A percentile compares a stretch with the other conserved stretches of the same genome.
Conservation (phyloP, 164 flowering plant species). For the Macadamia tetraphylla region DNA sequence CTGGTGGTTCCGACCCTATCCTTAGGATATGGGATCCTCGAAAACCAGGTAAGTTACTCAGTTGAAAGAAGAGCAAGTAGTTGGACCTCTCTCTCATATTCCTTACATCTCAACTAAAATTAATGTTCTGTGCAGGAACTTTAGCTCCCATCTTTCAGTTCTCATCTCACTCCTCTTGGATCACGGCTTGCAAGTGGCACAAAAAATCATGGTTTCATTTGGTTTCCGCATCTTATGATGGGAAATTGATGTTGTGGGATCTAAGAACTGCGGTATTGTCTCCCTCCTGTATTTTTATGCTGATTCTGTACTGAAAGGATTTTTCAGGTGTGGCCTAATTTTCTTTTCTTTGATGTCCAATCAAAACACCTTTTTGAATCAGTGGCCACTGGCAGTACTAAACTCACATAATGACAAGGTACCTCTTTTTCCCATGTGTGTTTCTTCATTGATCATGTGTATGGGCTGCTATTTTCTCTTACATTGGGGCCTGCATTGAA, state of each 20-base stretch:
- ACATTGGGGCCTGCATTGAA: constrained; percentile 4
- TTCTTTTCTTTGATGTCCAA: constrained; percentile 2
- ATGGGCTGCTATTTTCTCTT: not conserved
- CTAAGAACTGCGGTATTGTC: constrained; percentile 79
- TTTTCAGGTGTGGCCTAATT: not conserved
- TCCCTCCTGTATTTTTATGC: not conserved
- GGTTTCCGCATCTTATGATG: constrained; percentile 85
- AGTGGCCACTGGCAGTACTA: constrained; percentile 85
- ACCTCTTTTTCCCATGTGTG: constrained; percentile 7
- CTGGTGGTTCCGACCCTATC: constrained; percentile 85
- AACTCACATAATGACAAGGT: constrained; percentile 89
- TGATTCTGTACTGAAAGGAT: no score
- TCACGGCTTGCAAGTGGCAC: constrained; percentile 96
- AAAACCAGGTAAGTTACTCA: constrained; percentile 58
- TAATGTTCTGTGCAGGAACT: constrained; percentile 44
- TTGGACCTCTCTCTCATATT: not conserved
- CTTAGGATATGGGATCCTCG: constrained; percentile 98
- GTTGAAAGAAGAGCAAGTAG: no score
- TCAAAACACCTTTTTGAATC: constrained; percentile 25
- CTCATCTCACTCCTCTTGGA: constrained; percentile 81
- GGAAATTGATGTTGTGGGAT: constrained; percentile 97
- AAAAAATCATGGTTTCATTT: constrained; percentile 70
- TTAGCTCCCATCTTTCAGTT: constrained; percentile 78
- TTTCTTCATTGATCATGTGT: not conserved
- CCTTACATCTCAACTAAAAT: not conserved